A percentile compares a stretch with the other conserved stretches of the same genome.
Evolutionary conservation across 345 rosid species (phyloP).

Genomic region (Raphanus raphanistrum): DNA sequence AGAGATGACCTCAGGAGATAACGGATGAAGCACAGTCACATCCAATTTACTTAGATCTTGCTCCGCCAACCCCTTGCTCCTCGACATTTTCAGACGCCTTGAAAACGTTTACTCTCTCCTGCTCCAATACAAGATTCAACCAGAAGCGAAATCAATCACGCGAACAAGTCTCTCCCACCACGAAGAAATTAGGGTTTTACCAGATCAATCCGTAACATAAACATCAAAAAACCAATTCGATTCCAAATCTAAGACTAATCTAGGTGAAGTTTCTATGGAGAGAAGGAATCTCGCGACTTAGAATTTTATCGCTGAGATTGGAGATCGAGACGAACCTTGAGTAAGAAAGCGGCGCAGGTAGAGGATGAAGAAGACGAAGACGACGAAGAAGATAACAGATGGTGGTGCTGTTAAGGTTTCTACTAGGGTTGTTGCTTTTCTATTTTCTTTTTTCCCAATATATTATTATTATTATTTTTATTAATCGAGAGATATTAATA

Average conservation of each 20-base stretch:
- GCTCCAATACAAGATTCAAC: neutral
- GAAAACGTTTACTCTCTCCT: neutral
- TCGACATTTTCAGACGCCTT: constrained; percentile 50
- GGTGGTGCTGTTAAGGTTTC: neutral
- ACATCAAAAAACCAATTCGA: neutral
- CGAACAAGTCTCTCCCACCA: neutral
- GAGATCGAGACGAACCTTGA: constrained; percentile 36
- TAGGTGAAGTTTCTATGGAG: neutral
- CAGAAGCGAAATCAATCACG: neutral
- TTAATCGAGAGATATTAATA: neutral
- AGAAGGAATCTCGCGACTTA: neutral
- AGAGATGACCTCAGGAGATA: constrained; percentile 95
- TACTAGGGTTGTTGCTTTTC: constrained; percentile 17
- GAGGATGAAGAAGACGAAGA: neutral
- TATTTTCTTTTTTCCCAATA: neutral
- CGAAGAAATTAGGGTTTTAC: constrained; percentile 20
- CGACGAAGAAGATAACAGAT: neutral
- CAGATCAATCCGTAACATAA: constrained; percentile 10
- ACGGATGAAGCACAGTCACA: constrained; percentile 77
- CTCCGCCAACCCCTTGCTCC: constrained; percentile 86
- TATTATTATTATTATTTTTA: neutral
- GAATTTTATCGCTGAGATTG: neutral
- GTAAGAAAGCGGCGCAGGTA: constrained; percentile 31
- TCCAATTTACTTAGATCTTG: constrained; percentile 87
- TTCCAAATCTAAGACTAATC: constrained; percentile 10